Evolutionary conservation across 768 basidiomycete genomes (phyloP).

Genomic region (Kockovaella imperatae): DNA sequence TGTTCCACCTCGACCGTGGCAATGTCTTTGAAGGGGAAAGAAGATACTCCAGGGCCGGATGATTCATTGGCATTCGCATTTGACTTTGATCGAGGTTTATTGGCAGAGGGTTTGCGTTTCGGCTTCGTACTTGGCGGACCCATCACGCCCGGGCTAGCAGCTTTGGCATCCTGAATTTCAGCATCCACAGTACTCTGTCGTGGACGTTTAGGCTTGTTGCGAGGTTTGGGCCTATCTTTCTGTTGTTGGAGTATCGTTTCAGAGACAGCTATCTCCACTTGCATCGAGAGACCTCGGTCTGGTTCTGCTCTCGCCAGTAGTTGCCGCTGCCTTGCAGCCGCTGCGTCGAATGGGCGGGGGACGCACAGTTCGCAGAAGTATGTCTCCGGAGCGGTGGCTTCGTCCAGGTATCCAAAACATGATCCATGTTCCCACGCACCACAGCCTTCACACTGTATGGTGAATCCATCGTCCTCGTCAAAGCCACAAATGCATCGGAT

Average conservation of each 20-base stretch:
- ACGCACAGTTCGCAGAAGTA: conserved; percentile 61
- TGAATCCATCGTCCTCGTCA: conserved; percentile 70
- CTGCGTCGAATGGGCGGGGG: conserved; percentile 42
- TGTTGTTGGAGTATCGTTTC: neutral
- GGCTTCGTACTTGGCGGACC: conserved; percentile 31
- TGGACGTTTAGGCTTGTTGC: conserved; percentile 20
- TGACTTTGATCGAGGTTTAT: conserved; percentile 12
- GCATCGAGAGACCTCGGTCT: conserved; percentile 6
- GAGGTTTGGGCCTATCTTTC: conserved; percentile 11
- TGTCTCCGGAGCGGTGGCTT: conserved; percentile 50
- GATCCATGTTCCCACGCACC: conserved; percentile 75
- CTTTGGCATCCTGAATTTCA: conserved; percentile 10
- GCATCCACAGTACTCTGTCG: conserved; percentile 21
- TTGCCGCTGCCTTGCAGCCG: conserved; percentile 7
- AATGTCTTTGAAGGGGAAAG: conserved; percentile 9
- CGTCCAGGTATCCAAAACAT: conserved; percentile 56
- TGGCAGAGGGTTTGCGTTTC: conserved; percentile 17
- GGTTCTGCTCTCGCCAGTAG: conserved; percentile 18
- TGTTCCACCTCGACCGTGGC: conserved; percentile 20
- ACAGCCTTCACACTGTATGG: conserved; percentile 76
- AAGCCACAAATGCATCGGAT: conserved; percentile 64
- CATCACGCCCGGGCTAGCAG: conserved; percentile 30
- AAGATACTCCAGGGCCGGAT: conserved; percentile 3
- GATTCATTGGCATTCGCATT: conserved; percentile 3
- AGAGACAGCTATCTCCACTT: neutral